Base-by-base conservation (phyloP, 352 stramenopile genomes). In the Phytophthora cryptogea region DNA sequence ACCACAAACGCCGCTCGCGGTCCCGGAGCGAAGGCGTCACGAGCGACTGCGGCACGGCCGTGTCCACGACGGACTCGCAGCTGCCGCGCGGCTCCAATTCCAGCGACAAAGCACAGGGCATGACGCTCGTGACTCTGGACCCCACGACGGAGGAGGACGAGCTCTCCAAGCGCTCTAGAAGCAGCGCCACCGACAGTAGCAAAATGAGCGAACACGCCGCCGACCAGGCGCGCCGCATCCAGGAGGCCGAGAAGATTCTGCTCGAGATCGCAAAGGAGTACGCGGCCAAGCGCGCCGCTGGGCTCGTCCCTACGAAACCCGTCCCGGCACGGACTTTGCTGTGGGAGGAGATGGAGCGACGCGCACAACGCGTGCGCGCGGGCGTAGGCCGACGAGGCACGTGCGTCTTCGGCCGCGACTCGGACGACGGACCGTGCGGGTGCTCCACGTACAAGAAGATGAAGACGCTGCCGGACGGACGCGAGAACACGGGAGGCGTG, bases 251-350 rank as follows among this genome's bases (percentile, higher is more conserved):
- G 63, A 73, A 78, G 41, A 87, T 92, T 52, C 42, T 94, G 35
- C 62, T 76, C 0, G 81, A 89, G 42, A 83, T 94, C 40, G 85
- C 85, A n/a, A 82, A 88, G 10, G 85, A 94, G 46, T 94, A 89
- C 55, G 78, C 85, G 2, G 85, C 81, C 13, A 94, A 94, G 57
- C 69, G 85, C 36, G 83, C 83, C 2, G 83, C 80, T 1, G 85
- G 85, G 0, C 66, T 94, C 6, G 85, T 94, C 4, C 85, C 85
- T 10, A 85, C 72, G 2, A 80, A 78, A 48, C 85, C 85, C 0
- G 80, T 92, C 14, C 85, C 85, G 0, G 83, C 85, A 40, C 72
- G 83, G 5, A 90, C 83, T 9, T 60, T 94, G 35, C 53, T 94
- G n/a, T 94, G 85, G 85, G 76, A 94, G 46, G 85, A 94, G 46